Base-by-base conservation (phyloP, 345 rosid species). In the Erysimum cheiranthoides region DNA sequence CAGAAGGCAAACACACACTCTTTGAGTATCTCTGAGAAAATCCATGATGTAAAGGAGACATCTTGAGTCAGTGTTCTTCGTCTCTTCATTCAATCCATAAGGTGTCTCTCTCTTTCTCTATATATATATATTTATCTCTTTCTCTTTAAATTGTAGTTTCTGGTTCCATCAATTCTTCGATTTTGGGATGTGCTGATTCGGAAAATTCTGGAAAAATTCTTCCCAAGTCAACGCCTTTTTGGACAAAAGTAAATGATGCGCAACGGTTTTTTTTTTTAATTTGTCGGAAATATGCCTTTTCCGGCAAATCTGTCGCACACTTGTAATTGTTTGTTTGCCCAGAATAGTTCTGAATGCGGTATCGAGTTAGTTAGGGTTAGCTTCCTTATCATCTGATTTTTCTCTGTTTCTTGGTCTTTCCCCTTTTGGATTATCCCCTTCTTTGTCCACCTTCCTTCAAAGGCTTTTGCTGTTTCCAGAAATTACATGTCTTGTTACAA, bases 21-120 rank as follows among this genome's bases (percentile, higher is more conserved):
- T 13, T 13, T 47, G 12, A 27, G 18, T 42, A 27, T 36, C 61
- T 28, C 6, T 38, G 17, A 38, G 4, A 21, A 21, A 38, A 21
- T 21, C 25, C 25, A 21, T 34, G 25, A 21, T 21, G 25, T 21
- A 21, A 21, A 21, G 25, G 25, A 34, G 36, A 8, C 36, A 34
- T 31, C 11, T 43, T 31, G 54, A 56, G 13, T 4, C 18, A 7
- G 10, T 56, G 14, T 69, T 69, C n/a, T 34, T 56, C 53, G 40
- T 54, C 56, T 59, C 75, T 71, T 14, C 17, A 36, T 16, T 28
- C 38, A 71, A 47, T 47, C 30, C 30, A 10, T 10, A 36, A 71
- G 75, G 67, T 71, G 35, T 45, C 58, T 58, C 34, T 30, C 53
- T 21, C 25, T 21, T n/a, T n/a, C n/a, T n/a, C n/a, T n/a, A n/a